Conservation (phyloP, 805 yeast genomes). For the Wickerhamomyces xylosicus region DNA sequence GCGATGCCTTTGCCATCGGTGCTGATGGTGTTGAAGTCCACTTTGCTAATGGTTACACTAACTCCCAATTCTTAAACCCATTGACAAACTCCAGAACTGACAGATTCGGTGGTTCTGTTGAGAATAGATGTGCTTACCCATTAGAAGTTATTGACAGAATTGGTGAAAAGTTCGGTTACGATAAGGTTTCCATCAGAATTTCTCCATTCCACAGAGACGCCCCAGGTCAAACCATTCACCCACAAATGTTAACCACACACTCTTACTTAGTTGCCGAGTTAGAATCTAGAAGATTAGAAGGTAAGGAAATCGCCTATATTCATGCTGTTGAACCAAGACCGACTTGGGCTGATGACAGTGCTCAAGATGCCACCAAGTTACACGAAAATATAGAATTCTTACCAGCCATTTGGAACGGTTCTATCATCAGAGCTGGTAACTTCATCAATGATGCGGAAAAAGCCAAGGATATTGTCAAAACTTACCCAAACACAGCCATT, state of each 20-base stretch:
- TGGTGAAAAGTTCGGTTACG: slow-evolving; percentile 41
- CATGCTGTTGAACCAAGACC: slow-evolving; percentile 27
- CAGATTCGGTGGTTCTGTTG: slow-evolving; percentile 45
- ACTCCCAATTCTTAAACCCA: slow-evolving; percentile 44
- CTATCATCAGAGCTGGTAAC: slow-evolving; percentile 21
- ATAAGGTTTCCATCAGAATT: slow-evolving; percentile 35
- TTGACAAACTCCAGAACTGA: slow-evolving; percentile 36
- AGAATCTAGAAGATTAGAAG: slow-evolving; percentile 25
- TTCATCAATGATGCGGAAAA: slow-evolving; percentile 6
- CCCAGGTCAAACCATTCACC: slow-evolving; percentile 28
- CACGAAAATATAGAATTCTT: slow-evolving; percentile 16
- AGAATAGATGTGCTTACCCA: slow-evolving; percentile 29
- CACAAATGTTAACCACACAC: slow-evolving; percentile 23
- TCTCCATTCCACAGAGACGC: slow-evolving; percentile 34
- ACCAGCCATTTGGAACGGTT: slow-evolving; percentile 34
- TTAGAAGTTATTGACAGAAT: slow-evolving; percentile 42
- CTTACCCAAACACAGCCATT: slow-evolving; percentile 15
- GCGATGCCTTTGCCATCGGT: slow-evolving; percentile 24
- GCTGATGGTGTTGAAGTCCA: slow-evolving; percentile 62
- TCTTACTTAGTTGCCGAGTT: slow-evolving; percentile 31
- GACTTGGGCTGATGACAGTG: slow-evolving; percentile 20
- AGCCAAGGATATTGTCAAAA: slow-evolving; percentile 24
- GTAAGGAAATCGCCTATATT: slow-evolving; percentile 25
- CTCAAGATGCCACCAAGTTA: slow-evolving; percentile 1
- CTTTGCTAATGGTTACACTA: slow-evolving; percentile 55